Evolutionary conservation across 164 flowering plant species (phyloP), one percentile per base, ranked within the genome.

Genomic region (Macadamia tetraphylla): DNA sequence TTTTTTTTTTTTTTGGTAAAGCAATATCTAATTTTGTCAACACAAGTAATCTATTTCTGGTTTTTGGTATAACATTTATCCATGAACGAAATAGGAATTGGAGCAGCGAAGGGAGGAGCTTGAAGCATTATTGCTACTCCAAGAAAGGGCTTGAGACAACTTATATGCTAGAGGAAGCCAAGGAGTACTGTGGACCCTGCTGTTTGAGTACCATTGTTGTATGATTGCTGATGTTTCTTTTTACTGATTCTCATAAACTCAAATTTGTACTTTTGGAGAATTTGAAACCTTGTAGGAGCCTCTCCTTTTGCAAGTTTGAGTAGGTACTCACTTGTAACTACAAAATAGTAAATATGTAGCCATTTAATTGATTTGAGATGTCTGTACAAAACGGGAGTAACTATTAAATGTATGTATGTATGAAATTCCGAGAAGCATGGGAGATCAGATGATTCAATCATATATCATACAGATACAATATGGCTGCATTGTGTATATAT

Each of bases 21-120:
- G n/a, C 3, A 35, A 2, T 35, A 35, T 35, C 40, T 35, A 35
- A 35, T 2, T 35, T 35, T 35, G 40, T 35, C 23, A 23, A 23
- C 23, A 23, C 23, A 35, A 2, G 40, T 35, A 35, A 35, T 35
- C 5, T 35, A 5, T 5, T 35, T 35, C 3, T 35, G 40, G 40
- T 1, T 59, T 43, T 31, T 6, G 17, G 52, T 44, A 11, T 15
- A 35, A 46, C 13, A 44, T 62, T 46, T 11, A 35, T 44, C 62
- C 18, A 56, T 68, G 10, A 51, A 71, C 59, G 40, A 69, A 51
- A 42, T 83, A 92, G 98, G 96, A 92, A 29, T 62, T 92, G 80
- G 89, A 87, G 70, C 79, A 81, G 32, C 89, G 91, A 1, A 81
- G 88, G 67, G 89, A 85, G 77, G 94, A 90, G 71, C 96, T 92